These are phyloP conservation scores for Cetradonia linearis DNA, from an alignment of 495 filamentous ascomycete genomes.

Conservation along the genomic window DNA sequence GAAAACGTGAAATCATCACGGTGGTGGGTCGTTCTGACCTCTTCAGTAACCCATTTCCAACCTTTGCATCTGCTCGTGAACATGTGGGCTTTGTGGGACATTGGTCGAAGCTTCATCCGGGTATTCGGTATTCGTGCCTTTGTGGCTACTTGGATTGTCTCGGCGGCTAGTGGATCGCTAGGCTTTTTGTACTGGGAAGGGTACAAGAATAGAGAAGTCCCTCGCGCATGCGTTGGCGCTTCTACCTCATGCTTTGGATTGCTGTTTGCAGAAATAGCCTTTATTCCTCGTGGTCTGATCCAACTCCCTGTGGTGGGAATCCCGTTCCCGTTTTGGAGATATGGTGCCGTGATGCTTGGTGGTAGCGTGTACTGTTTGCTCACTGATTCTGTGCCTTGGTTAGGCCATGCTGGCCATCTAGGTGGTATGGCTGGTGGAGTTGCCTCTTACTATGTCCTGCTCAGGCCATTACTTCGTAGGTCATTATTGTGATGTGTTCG, in stretches of 20 bases:
- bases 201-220: neutral
- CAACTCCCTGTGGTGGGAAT: neutral
- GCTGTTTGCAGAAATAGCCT: neutral
- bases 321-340: neutral
- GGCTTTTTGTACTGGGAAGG: neutral
- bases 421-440: conserved; percentile 13
- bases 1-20: conserved; percentile 10
- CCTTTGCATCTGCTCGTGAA: conserved; percentile 12
- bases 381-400: neutral
- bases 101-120: neutral
- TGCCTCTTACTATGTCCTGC: neutral
- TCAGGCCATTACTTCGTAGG: neutral
- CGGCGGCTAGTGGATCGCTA: neutral
- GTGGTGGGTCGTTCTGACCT: conserved; percentile 17
- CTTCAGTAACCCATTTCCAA: conserved; percentile 9
- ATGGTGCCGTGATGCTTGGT: neutral
- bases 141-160: conserved; percentile 3
- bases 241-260: neutral
- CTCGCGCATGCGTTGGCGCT: neutral
- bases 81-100: conserved; percentile 4
- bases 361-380: conserved; percentile 4
- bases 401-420: conserved; percentile 19
- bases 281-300: neutral
- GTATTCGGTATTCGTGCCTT: neutral
- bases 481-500: neutral